Percentiles rank a stretch among this genome's conserved stretches.
phyloP scores from a whole-genome alignment of 345 rosid genomes.

The Mercurialis annua region DNA sequence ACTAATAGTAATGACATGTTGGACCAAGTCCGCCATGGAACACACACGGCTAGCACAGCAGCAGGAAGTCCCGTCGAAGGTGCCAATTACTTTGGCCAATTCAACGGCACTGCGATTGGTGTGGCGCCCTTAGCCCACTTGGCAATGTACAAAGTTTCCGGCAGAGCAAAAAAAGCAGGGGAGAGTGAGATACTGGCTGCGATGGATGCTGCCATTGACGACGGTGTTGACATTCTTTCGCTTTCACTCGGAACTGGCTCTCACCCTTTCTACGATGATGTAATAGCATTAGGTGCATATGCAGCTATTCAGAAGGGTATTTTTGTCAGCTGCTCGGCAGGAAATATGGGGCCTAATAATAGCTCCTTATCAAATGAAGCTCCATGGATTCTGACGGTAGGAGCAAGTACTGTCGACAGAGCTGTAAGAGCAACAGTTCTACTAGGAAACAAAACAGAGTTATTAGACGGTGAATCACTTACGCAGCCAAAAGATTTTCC shows the following conservation, averaged over 20 bases:
- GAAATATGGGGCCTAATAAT: conserved; percentile 32
- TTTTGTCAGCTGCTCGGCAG: conserved; percentile 37
- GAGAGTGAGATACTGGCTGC: conserved; percentile 63
- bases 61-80: conserved; percentile 44
- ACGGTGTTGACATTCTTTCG: conserved; percentile 61
- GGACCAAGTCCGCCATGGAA: conserved; percentile 27
- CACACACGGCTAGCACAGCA: conserved; percentile 29
- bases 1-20: neutral
- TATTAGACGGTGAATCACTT: conserved; percentile 19
- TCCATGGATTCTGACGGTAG: conserved; percentile 42
- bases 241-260: conserved; percentile 40
- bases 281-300: conserved; percentile 34
- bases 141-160: conserved; percentile 63
- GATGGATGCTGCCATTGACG: conserved; percentile 55
- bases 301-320: conserved; percentile 31
- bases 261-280: conserved; percentile 26
- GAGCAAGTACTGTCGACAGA: conserved; percentile 35
- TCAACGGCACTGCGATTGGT: conserved; percentile 49
- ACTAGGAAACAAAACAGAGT: conserved; percentile 26
- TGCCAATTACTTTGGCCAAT: conserved; percentile 29
- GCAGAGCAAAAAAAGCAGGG: conserved; percentile 23
- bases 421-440: conserved; percentile 25
- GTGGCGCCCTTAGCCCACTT: conserved; percentile 39
- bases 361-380: conserved; percentile 25
- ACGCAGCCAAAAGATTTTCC: neutral